Evolutionary conservation across 2,329 filamentous ascomycete genomes (phyloP).

Genomic region (Atkinsonella texensis): DNA sequence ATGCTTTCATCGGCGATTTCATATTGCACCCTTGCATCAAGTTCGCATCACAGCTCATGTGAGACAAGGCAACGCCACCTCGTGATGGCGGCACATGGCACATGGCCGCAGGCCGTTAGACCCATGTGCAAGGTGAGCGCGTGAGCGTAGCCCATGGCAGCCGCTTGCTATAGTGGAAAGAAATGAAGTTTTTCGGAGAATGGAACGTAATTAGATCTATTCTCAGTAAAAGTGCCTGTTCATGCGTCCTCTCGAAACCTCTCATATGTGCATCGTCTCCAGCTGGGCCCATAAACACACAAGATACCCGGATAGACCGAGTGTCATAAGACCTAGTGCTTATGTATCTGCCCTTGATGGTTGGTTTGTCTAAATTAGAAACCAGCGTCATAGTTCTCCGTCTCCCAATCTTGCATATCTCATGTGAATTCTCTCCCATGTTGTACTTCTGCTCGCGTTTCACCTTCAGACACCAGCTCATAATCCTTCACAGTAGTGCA

Average conservation of each 20-base stretch:
- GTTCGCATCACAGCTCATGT: conserved; percentile 3
- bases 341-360: no score
- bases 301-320: not conserved
- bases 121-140: not conserved
- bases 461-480: not conserved
- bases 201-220: not conserved
- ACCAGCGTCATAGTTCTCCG: not conserved
- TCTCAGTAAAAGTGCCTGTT: no score
- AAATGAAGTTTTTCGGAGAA: not conserved
- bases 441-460: not conserved
- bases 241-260: no score
- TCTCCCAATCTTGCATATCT: not conserved
- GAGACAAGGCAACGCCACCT: not conserved
- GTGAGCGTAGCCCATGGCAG: not conserved
- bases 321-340: no score
- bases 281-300: not conserved
- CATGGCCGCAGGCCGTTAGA: not conserved
- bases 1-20: not conserved
- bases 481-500: conserved; percentile 22
- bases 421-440: not conserved
- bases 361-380: no score
- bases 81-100: conserved; percentile 1
- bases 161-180: not conserved
- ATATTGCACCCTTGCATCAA: not conserved
- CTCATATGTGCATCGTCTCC: not conserved